These are phyloP conservation scores for Alliaria petiolata DNA, from an alignment of 345 rosid genomes.

Conservation along the genomic window DNA sequence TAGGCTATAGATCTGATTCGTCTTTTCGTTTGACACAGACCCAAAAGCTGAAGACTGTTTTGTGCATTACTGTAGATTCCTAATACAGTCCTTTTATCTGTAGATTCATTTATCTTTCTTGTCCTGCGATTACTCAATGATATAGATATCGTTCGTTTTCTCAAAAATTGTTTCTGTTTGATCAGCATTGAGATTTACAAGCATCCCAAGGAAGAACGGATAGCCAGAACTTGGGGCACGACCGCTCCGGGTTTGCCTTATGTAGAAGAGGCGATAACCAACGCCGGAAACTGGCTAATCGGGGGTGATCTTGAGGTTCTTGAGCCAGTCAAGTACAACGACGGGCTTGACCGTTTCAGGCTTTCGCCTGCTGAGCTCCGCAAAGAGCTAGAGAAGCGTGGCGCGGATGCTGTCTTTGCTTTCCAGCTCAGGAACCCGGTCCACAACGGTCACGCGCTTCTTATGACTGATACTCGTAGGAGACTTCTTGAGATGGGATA, in stretches of 20 bases:
- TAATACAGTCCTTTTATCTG: neutral
- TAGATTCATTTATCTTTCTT: neutral
- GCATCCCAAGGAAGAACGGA: conserved; percentile 95
- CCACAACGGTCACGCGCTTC: conserved; percentile 93
- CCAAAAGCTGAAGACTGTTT: neutral
- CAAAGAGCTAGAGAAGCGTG: conserved; percentile 69
- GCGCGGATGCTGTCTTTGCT: conserved; percentile 97
- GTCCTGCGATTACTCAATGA: neutral
- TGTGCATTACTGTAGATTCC: neutral
- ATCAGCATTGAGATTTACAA: conserved; percentile 92
- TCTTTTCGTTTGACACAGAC: neutral
- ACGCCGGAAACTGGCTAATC: conserved; percentile 86
- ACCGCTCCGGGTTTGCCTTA: conserved; percentile 92
- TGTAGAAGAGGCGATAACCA: conserved; percentile 66
- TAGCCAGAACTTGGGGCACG: conserved; percentile 98
- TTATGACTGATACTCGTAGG: conserved; percentile 92
- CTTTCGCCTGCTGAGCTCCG: conserved; percentile 85
- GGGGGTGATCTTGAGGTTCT: conserved; percentile 96
- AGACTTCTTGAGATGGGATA: conserved; percentile 97
- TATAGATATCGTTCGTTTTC: neutral
- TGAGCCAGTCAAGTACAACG: conserved; percentile 79
- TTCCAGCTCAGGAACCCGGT: conserved; percentile 99
- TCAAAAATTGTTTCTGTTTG: neutral
- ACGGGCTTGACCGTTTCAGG: conserved; percentile 87
- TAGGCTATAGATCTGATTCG: conserved; percentile 4